phyloP scores from a whole-genome alignment of 371 early-diverging fungal species.

The Coemansia sp. region DNA sequence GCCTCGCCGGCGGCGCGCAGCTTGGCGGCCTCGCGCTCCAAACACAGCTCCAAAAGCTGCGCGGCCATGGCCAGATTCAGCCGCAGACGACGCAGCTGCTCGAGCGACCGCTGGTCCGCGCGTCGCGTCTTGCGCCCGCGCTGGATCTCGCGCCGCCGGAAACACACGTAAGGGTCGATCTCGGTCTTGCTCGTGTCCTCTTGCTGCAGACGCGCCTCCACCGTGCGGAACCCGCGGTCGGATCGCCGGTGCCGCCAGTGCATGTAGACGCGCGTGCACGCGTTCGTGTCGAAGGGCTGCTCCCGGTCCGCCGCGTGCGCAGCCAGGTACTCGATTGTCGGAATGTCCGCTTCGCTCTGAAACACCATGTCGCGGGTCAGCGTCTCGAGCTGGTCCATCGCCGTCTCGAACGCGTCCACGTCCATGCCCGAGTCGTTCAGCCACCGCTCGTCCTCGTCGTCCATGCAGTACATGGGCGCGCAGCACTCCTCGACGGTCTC shows the following conservation, averaged over 20 bases:
- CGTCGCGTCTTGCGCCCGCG: conserved; percentile 85
- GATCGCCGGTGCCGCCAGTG: conserved; percentile 57
- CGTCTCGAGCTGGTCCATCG: conserved; percentile 76
- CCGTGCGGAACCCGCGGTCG: conserved; percentile 49
- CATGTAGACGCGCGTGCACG: conserved; percentile 42
- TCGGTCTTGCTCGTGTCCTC: conserved; percentile 73
- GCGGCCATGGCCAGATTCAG: conserved; percentile 77
- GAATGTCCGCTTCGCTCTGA: conserved; percentile 36
- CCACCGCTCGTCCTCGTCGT: conserved; percentile 81
- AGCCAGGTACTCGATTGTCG: conserved; percentile 36
- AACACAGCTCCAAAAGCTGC: conserved; percentile 74
- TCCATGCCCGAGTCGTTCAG: conserved; percentile 60
- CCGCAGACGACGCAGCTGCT: conserved; percentile 79
- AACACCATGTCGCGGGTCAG: conserved; percentile 54
- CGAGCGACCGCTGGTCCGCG: conserved; percentile 82
- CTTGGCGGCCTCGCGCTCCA: conserved; percentile 75
- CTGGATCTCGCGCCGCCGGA: conserved; percentile 90
- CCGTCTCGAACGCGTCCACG: conserved; percentile 70
- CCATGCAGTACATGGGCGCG: conserved; percentile 83
- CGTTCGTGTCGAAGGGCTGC: conserved; percentile 9
- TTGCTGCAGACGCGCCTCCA: conserved; percentile 66
- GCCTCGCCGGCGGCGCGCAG: conserved; percentile 70
- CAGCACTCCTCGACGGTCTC: conserved; percentile 83
- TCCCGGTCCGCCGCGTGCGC: conserved; percentile 44
- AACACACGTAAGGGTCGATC: conserved; percentile 94